Base-by-base conservation (phyloP, 163 green algal species). In the Chlorella variabilis region DNA sequence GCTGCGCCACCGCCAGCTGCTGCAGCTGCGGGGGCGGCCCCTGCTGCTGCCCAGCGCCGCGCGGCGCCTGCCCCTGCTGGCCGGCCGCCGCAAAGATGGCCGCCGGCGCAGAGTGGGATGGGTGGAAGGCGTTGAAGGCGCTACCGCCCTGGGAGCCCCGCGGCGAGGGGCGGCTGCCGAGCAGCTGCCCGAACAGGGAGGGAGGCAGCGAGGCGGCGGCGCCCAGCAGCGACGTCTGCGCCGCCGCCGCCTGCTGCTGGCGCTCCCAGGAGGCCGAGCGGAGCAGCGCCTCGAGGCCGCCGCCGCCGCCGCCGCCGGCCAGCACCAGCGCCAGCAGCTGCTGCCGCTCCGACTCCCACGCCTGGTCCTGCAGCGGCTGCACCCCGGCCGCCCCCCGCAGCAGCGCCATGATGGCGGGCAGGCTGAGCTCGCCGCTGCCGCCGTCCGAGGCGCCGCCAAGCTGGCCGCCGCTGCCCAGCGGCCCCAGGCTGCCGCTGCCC, bases 341-440 rank as follows among this genome's bases (percentile, higher is more conserved):
- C 68, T 29, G 42, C n/a, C 29, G 59, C n/a, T 67, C 59, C 27
- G 9, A 4, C 27, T 67, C 59, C 59, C 54, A 63, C 54, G 15
- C 9, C 54, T 63, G 59, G 4, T 38, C 27, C 29, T 67, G 27
- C n/a, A 5, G 27, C n/a, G 33, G n/a, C 68, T 75, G 67, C 67
- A 75, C 21, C 39, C 67, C 67, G 2, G 68, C 68, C n/a, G 68
- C 68, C 42, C 62, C 42, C 3, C 68, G 68, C 68, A 76, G 68
- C 68, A 76, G 68, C 2, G 15, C 29, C 68, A 76, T 76, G 1
- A 76, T 31, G 17, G 42, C 29, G 5, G 42, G 68, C 68, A 76
- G n/a, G 68, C 31, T 59, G 15, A 76, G 68, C 42, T 76, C 66
- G 20, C 59, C n/a, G 59, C 59, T 67, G 59, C n/a, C 29, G 54